These are phyloP conservation scores for Clonostachys rosea DNA, from an alignment of 2,329 filamentous ascomycete genomes.

Conservation along the genomic window DNA sequence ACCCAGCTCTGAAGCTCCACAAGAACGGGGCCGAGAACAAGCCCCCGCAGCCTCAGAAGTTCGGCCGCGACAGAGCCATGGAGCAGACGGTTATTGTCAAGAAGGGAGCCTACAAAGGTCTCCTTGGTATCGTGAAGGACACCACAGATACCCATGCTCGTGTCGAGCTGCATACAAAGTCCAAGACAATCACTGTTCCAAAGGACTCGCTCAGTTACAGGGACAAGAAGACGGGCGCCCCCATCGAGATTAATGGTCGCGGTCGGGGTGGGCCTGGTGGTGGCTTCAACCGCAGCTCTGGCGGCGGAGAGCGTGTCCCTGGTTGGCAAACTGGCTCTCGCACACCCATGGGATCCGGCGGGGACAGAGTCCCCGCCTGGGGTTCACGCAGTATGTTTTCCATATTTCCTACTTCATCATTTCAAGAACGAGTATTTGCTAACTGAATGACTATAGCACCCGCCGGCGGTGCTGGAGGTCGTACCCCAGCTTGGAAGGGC, in stretches of 20 bases:
- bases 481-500: constrained; percentile 60
- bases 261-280: constrained; percentile 41
- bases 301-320: constrained; percentile 29
- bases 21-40: constrained; percentile 47
- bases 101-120: constrained; percentile 85
- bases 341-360: constrained; percentile 58
- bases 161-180: constrained; percentile 91
- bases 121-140: constrained; percentile 93
- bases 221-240: constrained; percentile 74
- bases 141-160: constrained; percentile 81
- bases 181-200: constrained; percentile 80
- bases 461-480: constrained; percentile 41
- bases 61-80: constrained; percentile 77
- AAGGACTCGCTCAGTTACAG: constrained; percentile 82
- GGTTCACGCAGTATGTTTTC: constrained; percentile 59
- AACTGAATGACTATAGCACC: constrained; percentile 35
- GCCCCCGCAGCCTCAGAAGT: constrained; percentile 55
- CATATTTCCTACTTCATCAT: neutral
- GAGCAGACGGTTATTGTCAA: constrained; percentile 89
- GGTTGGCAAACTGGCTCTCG: constrained; percentile 63
- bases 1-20: constrained; percentile 78
- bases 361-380: constrained; percentile 74
- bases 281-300: constrained; percentile 16
- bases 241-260: constrained; percentile 63
- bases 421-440: neutral